These are phyloP conservation scores for Polyplosphaeria fusca DNA, from an alignment of 495 filamentous ascomycete species.

Conservation along the genomic window DNA sequence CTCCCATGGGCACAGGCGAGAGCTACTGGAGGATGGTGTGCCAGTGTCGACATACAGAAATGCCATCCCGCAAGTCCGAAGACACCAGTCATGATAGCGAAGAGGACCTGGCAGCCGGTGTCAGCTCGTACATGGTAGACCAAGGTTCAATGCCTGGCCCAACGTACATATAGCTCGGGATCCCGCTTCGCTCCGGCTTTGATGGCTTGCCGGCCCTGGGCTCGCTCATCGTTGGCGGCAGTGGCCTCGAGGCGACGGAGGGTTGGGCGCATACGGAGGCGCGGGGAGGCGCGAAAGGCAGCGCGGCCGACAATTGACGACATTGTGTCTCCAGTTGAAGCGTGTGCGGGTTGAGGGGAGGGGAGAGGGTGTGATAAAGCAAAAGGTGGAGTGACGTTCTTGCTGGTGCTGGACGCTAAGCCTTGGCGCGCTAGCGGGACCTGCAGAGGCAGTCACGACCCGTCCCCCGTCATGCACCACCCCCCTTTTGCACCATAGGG, in stretches of 20 bases:
- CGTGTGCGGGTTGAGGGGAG: conserved; percentile 8
- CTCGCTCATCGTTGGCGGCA: conserved; percentile 38
- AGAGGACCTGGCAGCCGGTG: conserved; percentile 65
- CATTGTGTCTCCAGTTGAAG: conserved; percentile 37
- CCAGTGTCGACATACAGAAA: conserved; percentile 53
- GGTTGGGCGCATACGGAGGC: conserved; percentile 27
- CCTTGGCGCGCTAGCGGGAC: too few relatives aligned
- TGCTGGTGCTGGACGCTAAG: too few relatives aligned
- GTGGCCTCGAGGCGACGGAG: conserved; percentile 15
- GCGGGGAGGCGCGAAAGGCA: conserved; percentile 36
- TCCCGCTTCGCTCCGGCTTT: conserved; percentile 68
- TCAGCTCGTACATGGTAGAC: conserved; percentile 27
- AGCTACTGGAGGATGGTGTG: neutral
- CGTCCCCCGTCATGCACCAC: neutral
- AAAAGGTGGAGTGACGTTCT: neutral
- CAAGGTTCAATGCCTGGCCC: neutral
- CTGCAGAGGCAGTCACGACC: neutral
- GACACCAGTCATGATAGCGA: conserved; percentile 86
- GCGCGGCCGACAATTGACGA: conserved; percentile 39
- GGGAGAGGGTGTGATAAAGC: conserved; percentile 5
- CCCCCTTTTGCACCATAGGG: neutral
- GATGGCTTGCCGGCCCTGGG: conserved; percentile 49
- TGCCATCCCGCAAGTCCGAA: conserved; percentile 86
- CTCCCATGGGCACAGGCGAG: too few relatives aligned
- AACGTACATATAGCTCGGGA: conserved; percentile 75